Conservation (phyloP, 225 moss, liverwort and hornwort genomes). For the Antitrichia curtipendula region DNA sequence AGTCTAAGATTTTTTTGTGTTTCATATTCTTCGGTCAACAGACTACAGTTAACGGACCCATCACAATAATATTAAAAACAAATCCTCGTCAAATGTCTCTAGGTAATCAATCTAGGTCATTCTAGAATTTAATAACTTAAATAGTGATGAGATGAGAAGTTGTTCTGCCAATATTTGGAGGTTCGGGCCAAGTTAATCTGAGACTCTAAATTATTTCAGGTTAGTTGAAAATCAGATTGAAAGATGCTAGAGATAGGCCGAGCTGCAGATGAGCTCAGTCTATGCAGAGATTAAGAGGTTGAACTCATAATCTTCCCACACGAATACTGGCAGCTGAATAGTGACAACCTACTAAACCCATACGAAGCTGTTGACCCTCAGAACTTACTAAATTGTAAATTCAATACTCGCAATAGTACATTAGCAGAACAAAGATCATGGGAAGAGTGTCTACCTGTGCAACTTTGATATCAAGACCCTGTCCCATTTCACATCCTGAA, state of each 20-base stretch:
- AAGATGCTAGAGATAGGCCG: background rate
- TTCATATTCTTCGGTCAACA: background rate
- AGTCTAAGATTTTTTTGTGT: background rate
- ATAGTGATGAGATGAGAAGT: background rate
- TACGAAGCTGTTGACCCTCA: background rate
- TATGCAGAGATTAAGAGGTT: background rate
- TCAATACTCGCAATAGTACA: background rate
- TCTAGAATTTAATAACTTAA: background rate
- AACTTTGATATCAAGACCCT: conserved; percentile 81
- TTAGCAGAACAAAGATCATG: background rate
- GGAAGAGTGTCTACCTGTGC: conserved; percentile 38
- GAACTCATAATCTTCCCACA: background rate
- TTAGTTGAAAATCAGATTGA: background rate
- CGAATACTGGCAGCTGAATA: background rate
- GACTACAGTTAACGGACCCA: background rate
- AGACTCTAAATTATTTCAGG: background rate
- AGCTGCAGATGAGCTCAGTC: background rate
- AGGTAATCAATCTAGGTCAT: background rate
- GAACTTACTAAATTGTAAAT: background rate
- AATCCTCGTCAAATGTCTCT: background rate
- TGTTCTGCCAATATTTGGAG: background rate
- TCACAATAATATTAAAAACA: background rate
- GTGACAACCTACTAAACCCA: background rate
- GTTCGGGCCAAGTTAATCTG: background rate
- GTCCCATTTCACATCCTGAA: conserved; percentile 84